Conservation (phyloP, 73 alveolate genomes). For the Paramecium bursaria region DNA sequence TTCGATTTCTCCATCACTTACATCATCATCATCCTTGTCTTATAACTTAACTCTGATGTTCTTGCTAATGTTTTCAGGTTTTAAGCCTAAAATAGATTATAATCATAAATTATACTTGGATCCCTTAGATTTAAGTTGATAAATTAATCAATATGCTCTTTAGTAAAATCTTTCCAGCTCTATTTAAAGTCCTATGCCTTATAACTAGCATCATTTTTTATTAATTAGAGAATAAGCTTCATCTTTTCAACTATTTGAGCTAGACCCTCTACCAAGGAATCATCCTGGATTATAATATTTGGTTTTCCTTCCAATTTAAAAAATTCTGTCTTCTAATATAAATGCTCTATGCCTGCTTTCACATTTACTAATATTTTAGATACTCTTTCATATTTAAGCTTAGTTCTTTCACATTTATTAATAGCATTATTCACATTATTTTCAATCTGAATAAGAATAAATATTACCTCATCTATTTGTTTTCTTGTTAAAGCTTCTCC, state of each 20-base stretch:
- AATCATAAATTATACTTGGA: conserved; percentile 37
- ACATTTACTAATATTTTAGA: conserved; percentile 77
- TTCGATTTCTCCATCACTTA: conserved; percentile 80
- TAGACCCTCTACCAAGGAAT: conserved; percentile 81
- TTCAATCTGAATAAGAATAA: conserved; percentile 68
- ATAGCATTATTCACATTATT: conserved; percentile 77
- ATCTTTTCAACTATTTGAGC: conserved; percentile 78
- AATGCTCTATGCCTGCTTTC: conserved; percentile 91
- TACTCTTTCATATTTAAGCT: conserved; percentile 84
- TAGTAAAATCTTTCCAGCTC: conserved; percentile 71
- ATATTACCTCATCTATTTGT: conserved; percentile 88
- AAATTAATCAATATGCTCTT: conserved; percentile 61
- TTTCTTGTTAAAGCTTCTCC: conserved; percentile 91
- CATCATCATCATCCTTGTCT: conserved; percentile 84
- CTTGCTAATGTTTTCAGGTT: conserved; percentile 73
- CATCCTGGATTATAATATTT: conserved; percentile 79
- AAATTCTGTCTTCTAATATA: conserved; percentile 78
- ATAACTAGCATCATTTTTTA: conserved; percentile 70
- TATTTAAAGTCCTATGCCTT: conserved; percentile 71
- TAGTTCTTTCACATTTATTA: conserved; percentile 78
- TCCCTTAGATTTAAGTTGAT: conserved; percentile 68
- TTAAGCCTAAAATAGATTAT: conserved; percentile 5
- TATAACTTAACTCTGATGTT: conserved; percentile 82
- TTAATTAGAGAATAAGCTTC: conserved; percentile 52
- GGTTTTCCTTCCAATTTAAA: conserved; percentile 84